phyloP scores from a whole-genome alignment of 305 asterid genomes.

The Striga hermonthica region DNA sequence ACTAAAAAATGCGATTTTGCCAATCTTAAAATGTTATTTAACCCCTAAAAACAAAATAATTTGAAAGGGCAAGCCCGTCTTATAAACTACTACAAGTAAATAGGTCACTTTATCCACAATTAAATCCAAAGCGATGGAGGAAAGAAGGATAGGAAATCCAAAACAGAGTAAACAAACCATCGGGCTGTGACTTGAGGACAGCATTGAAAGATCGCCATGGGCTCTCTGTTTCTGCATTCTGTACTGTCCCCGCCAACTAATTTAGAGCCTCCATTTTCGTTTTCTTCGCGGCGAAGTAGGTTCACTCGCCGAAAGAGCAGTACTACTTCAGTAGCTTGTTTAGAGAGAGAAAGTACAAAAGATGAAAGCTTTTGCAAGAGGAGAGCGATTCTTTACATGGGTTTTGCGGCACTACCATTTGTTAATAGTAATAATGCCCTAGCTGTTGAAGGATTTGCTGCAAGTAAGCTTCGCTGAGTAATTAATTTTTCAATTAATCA shows the following conservation, averaged over 20 bases:
- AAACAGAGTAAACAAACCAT: not conserved
- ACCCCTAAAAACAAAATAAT: too few species aligned
- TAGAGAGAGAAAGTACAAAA: slow-evolving; percentile 38
- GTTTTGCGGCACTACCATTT: slow-evolving; percentile 66
- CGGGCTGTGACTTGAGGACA: slow-evolving; percentile 29
- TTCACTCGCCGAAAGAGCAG: slow-evolving; percentile 38
- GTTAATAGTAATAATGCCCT: slow-evolving; percentile 46
- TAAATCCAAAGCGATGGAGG: too few species aligned
- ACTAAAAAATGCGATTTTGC: too few species aligned
- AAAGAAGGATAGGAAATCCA: slow-evolving; percentile 21
- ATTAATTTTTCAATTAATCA: too few species aligned
- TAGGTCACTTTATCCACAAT: too few species aligned
- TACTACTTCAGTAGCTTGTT: slow-evolving; percentile 34
- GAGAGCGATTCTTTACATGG: slow-evolving; percentile 55
- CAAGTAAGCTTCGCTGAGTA: slow-evolving; percentile 35
- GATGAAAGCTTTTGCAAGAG: slow-evolving; percentile 40
- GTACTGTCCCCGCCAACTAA: slow-evolving; percentile 32
- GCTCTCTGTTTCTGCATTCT: slow-evolving; percentile 39
- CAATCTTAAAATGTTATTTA: too few species aligned
- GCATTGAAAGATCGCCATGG: slow-evolving; percentile 36
- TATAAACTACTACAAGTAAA: too few species aligned
- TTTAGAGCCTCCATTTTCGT: slow-evolving; percentile 37
- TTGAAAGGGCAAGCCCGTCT: too few species aligned
- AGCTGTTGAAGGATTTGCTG: slow-evolving; percentile 38
- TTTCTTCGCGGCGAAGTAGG: slow-evolving; percentile 41